Evolutionary conservation across 2,329 filamentous ascomycete genomes (phyloP), one percentile per base, ranked within the genome.

Genomic region (Sporothrix mexicana): DNA sequence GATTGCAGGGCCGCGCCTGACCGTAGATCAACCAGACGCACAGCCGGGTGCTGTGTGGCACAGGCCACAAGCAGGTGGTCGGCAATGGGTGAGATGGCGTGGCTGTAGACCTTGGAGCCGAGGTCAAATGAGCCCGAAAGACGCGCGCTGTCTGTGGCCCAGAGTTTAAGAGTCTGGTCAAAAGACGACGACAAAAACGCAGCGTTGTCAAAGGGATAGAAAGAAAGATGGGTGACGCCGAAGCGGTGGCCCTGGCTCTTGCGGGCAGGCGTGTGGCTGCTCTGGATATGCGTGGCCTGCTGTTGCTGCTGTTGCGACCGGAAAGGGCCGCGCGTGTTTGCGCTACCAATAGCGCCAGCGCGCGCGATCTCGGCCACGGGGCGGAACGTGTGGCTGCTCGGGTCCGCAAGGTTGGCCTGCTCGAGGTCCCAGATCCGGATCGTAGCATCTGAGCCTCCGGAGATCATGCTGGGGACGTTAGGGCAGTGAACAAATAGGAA

Each of bases 371-470:
- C 84, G 68, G 84, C 86, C 23, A 86, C 80, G 1, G 92, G 88
- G 7, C 82, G 85, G 77, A 87, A 91, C 20, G 80, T 85, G 78
- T 85, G 85, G 49, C 80, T 80, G 74, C 74, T 80, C 75, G 82
- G 83, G 6, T 83, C 81, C 9, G 49, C 17, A 12, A n/a, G 74
- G 84, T 84, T 13, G 79, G 80, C 84, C 68, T 87, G 83, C 78
- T 97, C 92, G 7, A 98, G 87, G 81, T 98, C 91, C 95, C 95
- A 98, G 62, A 98, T 83, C 76, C 91, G 92, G 78, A 98, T 89
- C 0, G 92, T 92, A 10, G 92, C 93, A 79, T 97, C 94, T 4
- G 93, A 91, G 43, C 95, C 94, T 3, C 93, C 95, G 0, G 95
- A 97, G 1, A 97, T 82, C 75, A 98, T 86, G 76, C 93, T 92